A percentile compares a stretch with the other conserved stretches of the same genome.
These are phyloP conservation scores for Ogataea sp. DNA, from an alignment of 805 yeast genomes.

Conservation along the genomic window DNA sequence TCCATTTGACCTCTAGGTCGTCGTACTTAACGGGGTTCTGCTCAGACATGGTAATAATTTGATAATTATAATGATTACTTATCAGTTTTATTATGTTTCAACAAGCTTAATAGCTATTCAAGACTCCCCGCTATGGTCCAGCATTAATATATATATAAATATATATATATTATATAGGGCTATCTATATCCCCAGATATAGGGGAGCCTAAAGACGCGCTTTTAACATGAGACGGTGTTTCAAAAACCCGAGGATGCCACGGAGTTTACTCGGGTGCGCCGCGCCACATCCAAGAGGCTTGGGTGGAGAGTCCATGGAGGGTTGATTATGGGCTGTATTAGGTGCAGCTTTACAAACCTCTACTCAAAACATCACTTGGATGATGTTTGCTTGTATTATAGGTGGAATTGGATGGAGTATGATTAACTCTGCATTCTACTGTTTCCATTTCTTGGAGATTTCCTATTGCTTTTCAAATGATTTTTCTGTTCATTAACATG, in stretches of 20 bases:
- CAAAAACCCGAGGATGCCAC: neutral
- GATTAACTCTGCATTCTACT: constrained; percentile 25
- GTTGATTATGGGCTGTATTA: constrained; percentile 6
- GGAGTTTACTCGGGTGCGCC: too few relatives aligned
- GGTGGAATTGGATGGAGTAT: constrained; percentile 29
- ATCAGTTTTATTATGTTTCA: too few relatives aligned
- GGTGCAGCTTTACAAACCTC: constrained; percentile 17
- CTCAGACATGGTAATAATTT: neutral
- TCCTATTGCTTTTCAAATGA: constrained; percentile 25
- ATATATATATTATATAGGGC: too few relatives aligned
- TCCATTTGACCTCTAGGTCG: constrained; percentile 5
- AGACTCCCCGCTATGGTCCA: too few relatives aligned
- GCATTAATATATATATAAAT: too few relatives aligned
- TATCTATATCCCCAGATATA: too few relatives aligned
- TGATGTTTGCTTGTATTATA: constrained; percentile 26
- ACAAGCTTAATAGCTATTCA: too few relatives aligned
- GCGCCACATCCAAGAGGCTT: too few relatives aligned
- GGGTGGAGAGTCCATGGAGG: constrained; percentile 8
- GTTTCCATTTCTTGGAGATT: constrained; percentile 25
- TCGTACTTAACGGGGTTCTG: constrained; percentile 4
- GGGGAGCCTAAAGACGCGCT: too few relatives aligned
- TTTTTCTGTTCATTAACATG: constrained; percentile 9
- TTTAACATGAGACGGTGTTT: neutral
- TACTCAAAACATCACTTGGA: constrained; percentile 11
- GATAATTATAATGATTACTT: too few relatives aligned